phyloP scores from a whole-genome alignment of 129 eudicot species.

The Helichrysum umbraculigerum region DNA sequence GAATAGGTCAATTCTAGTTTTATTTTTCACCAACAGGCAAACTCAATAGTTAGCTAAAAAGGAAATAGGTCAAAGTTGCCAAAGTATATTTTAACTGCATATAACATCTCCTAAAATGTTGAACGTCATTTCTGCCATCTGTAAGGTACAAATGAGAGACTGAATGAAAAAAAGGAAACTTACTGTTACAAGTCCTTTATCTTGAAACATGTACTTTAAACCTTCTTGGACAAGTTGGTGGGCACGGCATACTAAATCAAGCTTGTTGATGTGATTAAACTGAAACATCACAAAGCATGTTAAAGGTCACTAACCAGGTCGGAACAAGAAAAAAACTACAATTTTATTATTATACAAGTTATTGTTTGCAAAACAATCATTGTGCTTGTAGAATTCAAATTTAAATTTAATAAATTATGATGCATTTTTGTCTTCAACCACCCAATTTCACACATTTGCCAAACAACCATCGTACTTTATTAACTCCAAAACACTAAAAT shows the following conservation, averaged over 20 bases:
- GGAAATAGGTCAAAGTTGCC: not conserved
- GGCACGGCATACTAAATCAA: slow-evolving; percentile 97
- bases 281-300: slow-evolving; percentile 33
- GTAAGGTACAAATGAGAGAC: not conserved
- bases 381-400: slow-evolving; percentile 11
- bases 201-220: slow-evolving; percentile 99
- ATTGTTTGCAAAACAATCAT: not conserved
- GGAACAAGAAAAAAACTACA: not conserved
- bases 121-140: not conserved
- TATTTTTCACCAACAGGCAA: not conserved
- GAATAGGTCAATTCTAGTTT: not conserved
- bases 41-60: not conserved
- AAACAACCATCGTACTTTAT: not conserved
- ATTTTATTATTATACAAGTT: not conserved
- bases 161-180: slow-evolving; percentile 37
- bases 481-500: slow-evolving; percentile 3
- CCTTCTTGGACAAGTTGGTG: slow-evolving; percentile 99
- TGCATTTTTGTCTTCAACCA: not conserved
- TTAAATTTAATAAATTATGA: not conserved
- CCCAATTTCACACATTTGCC: not conserved
- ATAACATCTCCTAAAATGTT: not conserved
- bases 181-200: slow-evolving; percentile 98
- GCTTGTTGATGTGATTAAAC: slow-evolving; percentile 96
- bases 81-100: not conserved
- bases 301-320: slow-evolving; percentile 20